These are phyloP conservation scores for Suillus spraguei DNA, from an alignment of 768 basidiomycete species.

Conservation along the genomic window DNA sequence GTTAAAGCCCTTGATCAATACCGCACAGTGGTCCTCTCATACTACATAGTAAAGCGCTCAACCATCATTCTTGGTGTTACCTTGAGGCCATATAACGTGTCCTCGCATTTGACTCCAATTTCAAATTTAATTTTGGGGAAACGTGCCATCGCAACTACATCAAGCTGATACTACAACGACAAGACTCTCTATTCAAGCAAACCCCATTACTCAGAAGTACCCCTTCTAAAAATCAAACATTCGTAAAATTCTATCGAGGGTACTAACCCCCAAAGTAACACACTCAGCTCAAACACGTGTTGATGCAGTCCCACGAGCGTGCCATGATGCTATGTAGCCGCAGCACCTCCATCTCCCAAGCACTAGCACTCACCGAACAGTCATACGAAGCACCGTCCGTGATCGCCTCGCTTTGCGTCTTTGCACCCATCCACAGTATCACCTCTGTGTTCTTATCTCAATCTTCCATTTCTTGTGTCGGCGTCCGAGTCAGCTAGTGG, in stretches of 20 bases:
- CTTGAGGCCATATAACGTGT: background rate
- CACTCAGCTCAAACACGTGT: slow-evolving; percentile 32
- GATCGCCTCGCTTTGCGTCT: background rate
- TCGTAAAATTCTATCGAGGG: slow-evolving; percentile 16
- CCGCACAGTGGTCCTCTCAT: too few species aligned
- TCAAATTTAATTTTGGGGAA: slow-evolving; percentile 5
- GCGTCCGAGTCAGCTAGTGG: background rate
- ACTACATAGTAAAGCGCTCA: too few species aligned
- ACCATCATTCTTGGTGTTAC: background rate
- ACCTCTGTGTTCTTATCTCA: background rate
- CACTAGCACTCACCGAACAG: background rate
- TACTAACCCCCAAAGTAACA: slow-evolving; percentile 32
- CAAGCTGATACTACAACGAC: background rate
- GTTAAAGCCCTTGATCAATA: background rate
- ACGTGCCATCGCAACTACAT: slow-evolving; percentile 1
- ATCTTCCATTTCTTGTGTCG: slow-evolving; percentile 1
- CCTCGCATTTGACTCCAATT: background rate
- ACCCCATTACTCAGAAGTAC: slow-evolving; percentile 27
- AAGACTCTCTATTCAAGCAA: background rate
- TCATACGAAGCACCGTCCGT: background rate
- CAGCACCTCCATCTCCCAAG: slow-evolving; percentile 19
- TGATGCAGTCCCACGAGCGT: slow-evolving; percentile 32
- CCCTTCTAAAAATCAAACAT: slow-evolving; percentile 11
- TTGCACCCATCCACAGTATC: slow-evolving; percentile 6
- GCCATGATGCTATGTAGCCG: slow-evolving; percentile 24